A percentile compares a stretch with the other conserved stretches of the same genome.
phyloP scores from a whole-genome alignment of 345 rosid species.

The Anacardium occidentale region DNA sequence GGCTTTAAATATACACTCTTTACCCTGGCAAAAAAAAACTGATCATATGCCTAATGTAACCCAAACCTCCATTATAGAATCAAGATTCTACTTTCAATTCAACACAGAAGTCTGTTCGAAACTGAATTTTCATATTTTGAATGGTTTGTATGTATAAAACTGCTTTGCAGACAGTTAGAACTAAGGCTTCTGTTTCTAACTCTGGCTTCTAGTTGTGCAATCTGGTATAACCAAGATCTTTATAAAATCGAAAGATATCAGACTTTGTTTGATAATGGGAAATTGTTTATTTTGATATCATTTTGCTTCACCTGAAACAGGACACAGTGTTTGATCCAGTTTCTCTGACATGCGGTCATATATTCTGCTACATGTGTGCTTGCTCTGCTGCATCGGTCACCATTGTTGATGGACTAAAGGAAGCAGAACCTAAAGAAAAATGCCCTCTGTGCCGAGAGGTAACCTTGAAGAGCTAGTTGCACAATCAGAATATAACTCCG shows the following conservation, averaged over 20 bases:
- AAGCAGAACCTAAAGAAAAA: constrained; percentile 59
- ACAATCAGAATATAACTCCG: not conserved
- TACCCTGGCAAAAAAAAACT: too few species aligned
- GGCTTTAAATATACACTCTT: not conserved
- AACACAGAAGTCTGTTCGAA: not conserved
- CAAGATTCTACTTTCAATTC: not conserved
- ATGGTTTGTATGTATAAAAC: not conserved
- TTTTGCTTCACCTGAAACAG: constrained; percentile 31
- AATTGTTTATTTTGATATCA: not conserved
- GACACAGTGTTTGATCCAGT: constrained; percentile 86
- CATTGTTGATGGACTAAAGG: constrained; percentile 69
- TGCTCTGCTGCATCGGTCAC: constrained; percentile 92
- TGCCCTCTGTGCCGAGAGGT: constrained; percentile 94
- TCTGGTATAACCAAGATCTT: not conserved
- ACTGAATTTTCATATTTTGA: not conserved
- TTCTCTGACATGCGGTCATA: constrained; percentile 85
- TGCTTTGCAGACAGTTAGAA: too few species aligned
- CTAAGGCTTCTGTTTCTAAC: not conserved
- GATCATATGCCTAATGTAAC: too few species aligned
- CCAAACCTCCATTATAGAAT: too few species aligned
- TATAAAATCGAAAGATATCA: not conserved
- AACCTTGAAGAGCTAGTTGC: not conserved
- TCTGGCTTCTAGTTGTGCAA: not conserved
- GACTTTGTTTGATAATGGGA: not conserved
- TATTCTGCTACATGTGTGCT: constrained; percentile 89